Conservation (phyloP, 2,329 filamentous ascomycete genomes). For the Hymenoscyphus fructigenus region DNA sequence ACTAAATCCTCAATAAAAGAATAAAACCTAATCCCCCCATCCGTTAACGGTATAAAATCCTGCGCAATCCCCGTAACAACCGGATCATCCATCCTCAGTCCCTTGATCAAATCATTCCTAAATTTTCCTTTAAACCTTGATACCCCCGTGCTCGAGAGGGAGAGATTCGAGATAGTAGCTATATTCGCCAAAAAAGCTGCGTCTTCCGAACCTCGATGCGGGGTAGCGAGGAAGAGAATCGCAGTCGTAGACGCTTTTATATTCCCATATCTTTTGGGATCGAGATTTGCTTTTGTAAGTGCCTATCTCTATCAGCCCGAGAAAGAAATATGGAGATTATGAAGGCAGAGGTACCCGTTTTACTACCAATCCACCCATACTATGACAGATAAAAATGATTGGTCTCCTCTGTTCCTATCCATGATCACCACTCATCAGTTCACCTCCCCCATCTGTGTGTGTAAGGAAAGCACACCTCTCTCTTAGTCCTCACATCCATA, state of each 20-base stretch:
- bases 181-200: slow-evolving; percentile 6
- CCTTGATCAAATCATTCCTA: slow-evolving; percentile 14
- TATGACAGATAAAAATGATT: slow-evolving; percentile 20
- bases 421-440: not conserved
- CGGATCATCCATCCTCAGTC: slow-evolving; percentile 10
- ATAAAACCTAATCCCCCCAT: slow-evolving; percentile 15
- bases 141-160: not conserved
- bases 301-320: not conserved
- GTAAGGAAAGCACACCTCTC: not conserved
- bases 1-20: slow-evolving; percentile 18
- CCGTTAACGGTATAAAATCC: slow-evolving; percentile 16
- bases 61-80: slow-evolving; percentile 14
- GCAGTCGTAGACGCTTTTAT: slow-evolving; percentile 31
- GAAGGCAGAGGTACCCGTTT: slow-evolving; percentile 11
- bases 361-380: slow-evolving; percentile 19
- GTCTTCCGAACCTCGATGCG: slow-evolving; percentile 37
- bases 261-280: slow-evolving; percentile 20
- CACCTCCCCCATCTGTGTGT: not conserved
- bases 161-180: not conserved
- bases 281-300: slow-evolving; percentile 8
- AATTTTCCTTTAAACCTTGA: slow-evolving; percentile 7
- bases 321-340: not conserved
- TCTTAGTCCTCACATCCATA: slow-evolving; percentile 6
- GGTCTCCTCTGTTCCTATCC: slow-evolving; percentile 12
- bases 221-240: slow-evolving; percentile 42